Conservation (phyloP, 352 stramenopile genomes). For the Phytophthora boehmeriae region DNA sequence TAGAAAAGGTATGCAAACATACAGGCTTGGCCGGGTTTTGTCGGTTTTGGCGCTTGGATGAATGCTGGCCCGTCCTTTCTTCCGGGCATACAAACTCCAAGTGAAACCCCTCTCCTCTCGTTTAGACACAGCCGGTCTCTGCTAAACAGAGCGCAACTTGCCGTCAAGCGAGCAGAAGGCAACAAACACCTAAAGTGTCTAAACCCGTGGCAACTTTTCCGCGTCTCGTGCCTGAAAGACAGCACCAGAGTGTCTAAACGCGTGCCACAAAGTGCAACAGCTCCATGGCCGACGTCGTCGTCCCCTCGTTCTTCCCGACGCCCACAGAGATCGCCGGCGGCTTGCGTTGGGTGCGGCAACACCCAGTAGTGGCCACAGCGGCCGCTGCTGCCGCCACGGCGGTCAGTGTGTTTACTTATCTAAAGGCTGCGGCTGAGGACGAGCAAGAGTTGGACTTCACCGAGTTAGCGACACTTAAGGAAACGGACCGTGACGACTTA, state of each 20-base stretch:
- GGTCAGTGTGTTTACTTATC: slow-evolving; percentile 71
- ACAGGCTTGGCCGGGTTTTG: slow-evolving; percentile 37
- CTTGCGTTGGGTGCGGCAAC: slow-evolving; percentile 72
- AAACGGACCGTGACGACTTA: slow-evolving; percentile 43
- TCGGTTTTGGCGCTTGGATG: slow-evolving; percentile 19
- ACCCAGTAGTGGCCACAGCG: slow-evolving; percentile 74
- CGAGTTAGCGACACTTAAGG: slow-evolving; percentile 13
- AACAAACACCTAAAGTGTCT: neutral
- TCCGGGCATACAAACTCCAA: slow-evolving; percentile 33
- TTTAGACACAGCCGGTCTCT: slow-evolving; percentile 23
- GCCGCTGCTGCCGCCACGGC: slow-evolving; percentile 69
- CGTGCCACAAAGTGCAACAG: neutral
- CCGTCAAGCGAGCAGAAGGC: neutral
- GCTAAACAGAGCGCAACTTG: slow-evolving; percentile 5
- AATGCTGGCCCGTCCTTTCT: slow-evolving; percentile 6
- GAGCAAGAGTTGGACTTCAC: slow-evolving; percentile 24
- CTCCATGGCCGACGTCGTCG: slow-evolving; percentile 63
- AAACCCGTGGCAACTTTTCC: neutral
- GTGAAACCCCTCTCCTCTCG: neutral
- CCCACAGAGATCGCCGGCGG: slow-evolving; percentile 78
- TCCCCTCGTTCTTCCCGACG: slow-evolving; percentile 82
- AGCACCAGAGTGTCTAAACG: neutral
- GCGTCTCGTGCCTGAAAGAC: slow-evolving; percentile 8
- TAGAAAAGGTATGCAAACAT: neutral
- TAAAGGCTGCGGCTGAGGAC: slow-evolving; percentile 47